Evolutionary conservation across 805 yeast species (phyloP).

Genomic region (Sugiyamaella valdiviana): DNA sequence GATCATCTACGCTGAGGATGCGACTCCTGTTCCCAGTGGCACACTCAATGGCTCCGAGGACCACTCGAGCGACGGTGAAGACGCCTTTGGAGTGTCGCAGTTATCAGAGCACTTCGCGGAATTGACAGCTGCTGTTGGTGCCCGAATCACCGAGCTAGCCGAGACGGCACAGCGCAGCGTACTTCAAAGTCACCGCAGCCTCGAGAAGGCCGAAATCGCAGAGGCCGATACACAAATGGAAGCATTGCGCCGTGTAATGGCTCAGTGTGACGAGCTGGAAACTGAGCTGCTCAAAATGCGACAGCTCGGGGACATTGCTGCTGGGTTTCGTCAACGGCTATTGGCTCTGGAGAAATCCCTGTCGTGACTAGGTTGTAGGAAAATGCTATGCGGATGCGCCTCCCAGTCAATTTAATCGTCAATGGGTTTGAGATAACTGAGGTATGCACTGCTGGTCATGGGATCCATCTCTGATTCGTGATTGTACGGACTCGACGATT

Average conservation of each 20-base stretch:
- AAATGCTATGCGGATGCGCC: too few relatives aligned
- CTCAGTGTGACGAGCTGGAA: slow-evolving; percentile 46
- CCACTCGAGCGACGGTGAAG: slow-evolving; percentile 10
- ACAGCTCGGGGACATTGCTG: slow-evolving; percentile 42
- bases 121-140: slow-evolving; percentile 11
- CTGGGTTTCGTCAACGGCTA: slow-evolving; percentile 39
- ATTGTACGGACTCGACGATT: too few relatives aligned
- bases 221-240: slow-evolving; percentile 28
- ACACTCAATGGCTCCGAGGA: neutral
- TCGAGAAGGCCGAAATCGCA: slow-evolving; percentile 13
- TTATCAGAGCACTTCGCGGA: slow-evolving; percentile 11
- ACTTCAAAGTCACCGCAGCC: slow-evolving; percentile 8
- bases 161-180: slow-evolving; percentile 18
- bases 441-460: too few relatives aligned
- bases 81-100: slow-evolving; percentile 1
- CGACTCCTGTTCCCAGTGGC: neutral
- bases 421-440: too few relatives aligned
- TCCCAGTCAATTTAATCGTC: too few relatives aligned
- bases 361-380: neutral
- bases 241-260: slow-evolving; percentile 34
- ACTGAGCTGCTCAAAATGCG: slow-evolving; percentile 47
- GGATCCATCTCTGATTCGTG: too few relatives aligned
- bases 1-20: neutral
- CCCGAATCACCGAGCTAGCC: slow-evolving; percentile 17
- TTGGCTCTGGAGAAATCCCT: slow-evolving; percentile 29